Percentiles rank a stretch among this genome's conserved stretches.
These are phyloP conservation scores for Boletus edulis DNA, from an alignment of 768 basidiomycete species.

Conservation along the genomic window DNA sequence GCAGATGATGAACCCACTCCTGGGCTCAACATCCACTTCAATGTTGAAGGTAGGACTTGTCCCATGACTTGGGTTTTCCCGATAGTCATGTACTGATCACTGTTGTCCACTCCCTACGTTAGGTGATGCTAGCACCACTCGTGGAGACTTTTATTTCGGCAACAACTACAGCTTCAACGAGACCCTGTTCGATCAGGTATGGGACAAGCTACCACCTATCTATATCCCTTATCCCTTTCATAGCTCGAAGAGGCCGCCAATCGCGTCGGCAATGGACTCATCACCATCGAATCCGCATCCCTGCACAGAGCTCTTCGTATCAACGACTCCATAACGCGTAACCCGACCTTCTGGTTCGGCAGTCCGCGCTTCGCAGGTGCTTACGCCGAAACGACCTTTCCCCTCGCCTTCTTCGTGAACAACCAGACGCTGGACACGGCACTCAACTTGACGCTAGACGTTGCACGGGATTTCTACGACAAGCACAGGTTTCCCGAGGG, in stretches of 20 bases:
- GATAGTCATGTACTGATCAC: neutral
- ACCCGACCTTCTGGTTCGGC: conserved; percentile 21
- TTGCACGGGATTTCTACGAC: conserved; percentile 18
- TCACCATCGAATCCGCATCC: conserved; percentile 22
- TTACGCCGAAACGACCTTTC: conserved; percentile 20
- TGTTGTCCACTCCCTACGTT: neutral
- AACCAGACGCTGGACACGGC: conserved; percentile 22
- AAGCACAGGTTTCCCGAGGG: conserved; percentile 10
- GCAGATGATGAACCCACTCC: conserved; percentile 8
- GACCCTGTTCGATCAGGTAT: conserved; percentile 21
- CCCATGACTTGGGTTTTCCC: too few relatives aligned
- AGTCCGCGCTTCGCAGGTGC: conserved; percentile 17
- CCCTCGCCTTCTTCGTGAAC: conserved; percentile 25
- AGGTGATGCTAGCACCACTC: conserved; percentile 27
- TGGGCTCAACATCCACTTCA: conserved; percentile 21
- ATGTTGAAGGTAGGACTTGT: conserved; percentile 17
- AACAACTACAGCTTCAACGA: conserved; percentile 27
- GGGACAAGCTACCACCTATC: neutral
- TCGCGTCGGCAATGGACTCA: conserved; percentile 14
- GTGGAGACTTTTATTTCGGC: conserved; percentile 25
- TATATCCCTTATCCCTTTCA: neutral
- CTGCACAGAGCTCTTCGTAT: conserved; percentile 21
- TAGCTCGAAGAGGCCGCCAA: conserved; percentile 20
- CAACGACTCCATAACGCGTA: conserved; percentile 25
- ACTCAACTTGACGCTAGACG: conserved; percentile 7